These are phyloP conservation scores for Aspergillus indologenus DNA, from an alignment of 495 filamentous ascomycete genomes.

Conservation along the genomic window DNA sequence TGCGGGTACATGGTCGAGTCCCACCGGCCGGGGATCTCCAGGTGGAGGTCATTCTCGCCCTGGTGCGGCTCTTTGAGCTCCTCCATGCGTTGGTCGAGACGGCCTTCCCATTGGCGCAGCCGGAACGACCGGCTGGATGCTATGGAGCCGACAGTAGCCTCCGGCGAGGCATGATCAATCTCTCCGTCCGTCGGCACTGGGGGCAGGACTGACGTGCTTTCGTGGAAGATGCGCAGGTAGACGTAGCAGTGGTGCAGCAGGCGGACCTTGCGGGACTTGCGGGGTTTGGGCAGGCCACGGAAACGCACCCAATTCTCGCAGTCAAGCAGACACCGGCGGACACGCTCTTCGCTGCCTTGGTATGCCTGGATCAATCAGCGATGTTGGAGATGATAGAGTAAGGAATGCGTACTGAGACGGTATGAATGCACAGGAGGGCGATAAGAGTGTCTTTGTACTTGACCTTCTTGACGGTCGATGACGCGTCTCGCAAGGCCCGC, in stretches of 20 bases:
- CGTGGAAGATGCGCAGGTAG: constrained; percentile 29
- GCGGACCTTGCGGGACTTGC: constrained; percentile 26
- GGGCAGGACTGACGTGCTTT: constrained; percentile 17
- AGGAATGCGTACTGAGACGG: constrained; percentile 7
- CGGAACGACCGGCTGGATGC: constrained; percentile 22
- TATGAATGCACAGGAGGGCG: constrained; percentile 25
- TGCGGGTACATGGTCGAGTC: constrained; percentile 27
- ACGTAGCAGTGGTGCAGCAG: constrained; percentile 32
- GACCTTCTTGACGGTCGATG: constrained; percentile 16
- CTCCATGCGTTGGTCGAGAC: constrained; percentile 21
- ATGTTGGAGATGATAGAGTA: background rate
- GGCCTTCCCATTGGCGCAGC: constrained; percentile 15
- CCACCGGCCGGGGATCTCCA: constrained; percentile 27
- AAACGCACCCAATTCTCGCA: constrained; percentile 26
- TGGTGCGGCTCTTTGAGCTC: constrained; percentile 21
- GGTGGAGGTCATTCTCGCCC: constrained; percentile 28
- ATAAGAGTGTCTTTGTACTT: constrained; percentile 33
- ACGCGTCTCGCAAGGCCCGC: constrained; percentile 19
- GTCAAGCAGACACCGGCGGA: constrained; percentile 24
- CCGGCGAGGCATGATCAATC: background rate
- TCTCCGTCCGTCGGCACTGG: constrained; percentile 2
- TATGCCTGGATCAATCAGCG: constrained; percentile 10
- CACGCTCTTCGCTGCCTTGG: constrained; percentile 18
- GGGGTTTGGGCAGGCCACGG: constrained; percentile 21
- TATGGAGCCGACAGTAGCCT: background rate